Percentiles rank a stretch among this genome's conserved stretches.
Conservation (phyloP, 345 rosid species). For the Corchorus olitorius region DNA sequence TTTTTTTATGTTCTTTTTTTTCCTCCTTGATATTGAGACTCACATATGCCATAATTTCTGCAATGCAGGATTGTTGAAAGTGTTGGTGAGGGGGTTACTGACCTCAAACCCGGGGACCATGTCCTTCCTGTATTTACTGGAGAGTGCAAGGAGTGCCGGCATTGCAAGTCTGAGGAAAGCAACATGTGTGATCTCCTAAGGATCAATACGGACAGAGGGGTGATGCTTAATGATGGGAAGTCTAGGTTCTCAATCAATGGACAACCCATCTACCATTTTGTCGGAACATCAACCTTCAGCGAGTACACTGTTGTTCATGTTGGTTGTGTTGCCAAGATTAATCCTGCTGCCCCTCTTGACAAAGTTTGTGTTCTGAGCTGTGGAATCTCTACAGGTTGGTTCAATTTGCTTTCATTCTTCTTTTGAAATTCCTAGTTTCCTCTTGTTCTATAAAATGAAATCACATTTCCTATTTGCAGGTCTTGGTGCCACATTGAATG, state of each 20-base stretch:
- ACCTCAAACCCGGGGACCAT: slow-evolving; percentile 39
- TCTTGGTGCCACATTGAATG: slow-evolving; percentile 33
- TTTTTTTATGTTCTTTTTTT: neutral
- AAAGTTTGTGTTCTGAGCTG: slow-evolving; percentile 44
- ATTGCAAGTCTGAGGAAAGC: slow-evolving; percentile 40
- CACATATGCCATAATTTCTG: neutral
- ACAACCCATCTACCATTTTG: slow-evolving; percentile 41
- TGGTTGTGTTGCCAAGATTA: slow-evolving; percentile 41
- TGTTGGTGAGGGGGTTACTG: slow-evolving; percentile 41
- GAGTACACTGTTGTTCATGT: slow-evolving; percentile 41
- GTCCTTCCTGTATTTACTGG: slow-evolving; percentile 43
- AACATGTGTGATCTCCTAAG: slow-evolving; percentile 41
- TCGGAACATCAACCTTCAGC: slow-evolving; percentile 46
- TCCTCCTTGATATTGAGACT: too few species aligned
- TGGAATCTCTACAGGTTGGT: slow-evolving; percentile 37
- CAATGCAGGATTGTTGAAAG: slow-evolving; percentile 40
- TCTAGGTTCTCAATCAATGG: slow-evolving; percentile 45
- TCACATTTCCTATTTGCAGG: neutral
- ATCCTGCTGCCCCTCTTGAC: slow-evolving; percentile 39
- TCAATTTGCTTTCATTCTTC: neutral
- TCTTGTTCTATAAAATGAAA: too few species aligned
- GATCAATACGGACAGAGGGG: slow-evolving; percentile 38
- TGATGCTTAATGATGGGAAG: slow-evolving; percentile 41
- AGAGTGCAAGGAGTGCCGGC: slow-evolving; percentile 37
- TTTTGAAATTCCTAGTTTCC: too few species aligned